A percentile compares a stretch with the other conserved stretches of the same genome.
phyloP scores from a whole-genome alignment of 148 eudicot genomes.

The Cornus suecica region DNA sequence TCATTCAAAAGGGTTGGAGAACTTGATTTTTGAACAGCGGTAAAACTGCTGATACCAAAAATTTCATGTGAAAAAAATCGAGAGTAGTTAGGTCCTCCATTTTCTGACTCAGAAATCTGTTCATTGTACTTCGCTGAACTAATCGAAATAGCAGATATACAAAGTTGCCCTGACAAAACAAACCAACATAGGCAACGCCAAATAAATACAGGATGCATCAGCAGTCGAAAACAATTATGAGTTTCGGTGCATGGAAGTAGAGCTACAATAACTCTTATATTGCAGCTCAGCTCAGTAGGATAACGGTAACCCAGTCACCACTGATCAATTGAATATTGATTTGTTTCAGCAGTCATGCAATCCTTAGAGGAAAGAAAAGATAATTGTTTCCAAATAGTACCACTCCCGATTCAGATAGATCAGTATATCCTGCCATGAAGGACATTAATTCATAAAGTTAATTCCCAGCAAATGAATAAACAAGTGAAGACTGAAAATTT shows the following conservation, averaged over 20 bases:
- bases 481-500: neutral
- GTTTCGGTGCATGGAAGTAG: conserved; percentile 13
- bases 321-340: neutral
- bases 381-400: neutral
- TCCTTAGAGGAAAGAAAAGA: neutral
- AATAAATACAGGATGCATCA: conserved; percentile 44
- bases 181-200: conserved; percentile 40
- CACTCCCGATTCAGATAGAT: conserved; percentile 2
- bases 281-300: conserved; percentile 9
- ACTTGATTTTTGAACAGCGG: conserved; percentile 15
- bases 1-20: conserved; percentile 17
- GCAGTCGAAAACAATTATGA: conserved; percentile 17
- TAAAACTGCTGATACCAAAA: neutral
- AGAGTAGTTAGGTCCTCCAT: conserved; percentile 13
- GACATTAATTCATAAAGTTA: neutral
- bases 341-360: neutral
- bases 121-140: conserved; percentile 22
- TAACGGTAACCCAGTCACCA: conserved; percentile 11
- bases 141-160: conserved; percentile 23
- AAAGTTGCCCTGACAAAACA: conserved; percentile 38
- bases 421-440: conserved; percentile 13
- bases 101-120: conserved; percentile 15
- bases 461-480: conserved; percentile 3
- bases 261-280: conserved; percentile 5
- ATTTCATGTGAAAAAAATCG: conserved; percentile 12